These are phyloP conservation scores for Pythium grandisporangium DNA, from an alignment of 352 stramenopile genomes.

Conservation along the genomic window DNA sequence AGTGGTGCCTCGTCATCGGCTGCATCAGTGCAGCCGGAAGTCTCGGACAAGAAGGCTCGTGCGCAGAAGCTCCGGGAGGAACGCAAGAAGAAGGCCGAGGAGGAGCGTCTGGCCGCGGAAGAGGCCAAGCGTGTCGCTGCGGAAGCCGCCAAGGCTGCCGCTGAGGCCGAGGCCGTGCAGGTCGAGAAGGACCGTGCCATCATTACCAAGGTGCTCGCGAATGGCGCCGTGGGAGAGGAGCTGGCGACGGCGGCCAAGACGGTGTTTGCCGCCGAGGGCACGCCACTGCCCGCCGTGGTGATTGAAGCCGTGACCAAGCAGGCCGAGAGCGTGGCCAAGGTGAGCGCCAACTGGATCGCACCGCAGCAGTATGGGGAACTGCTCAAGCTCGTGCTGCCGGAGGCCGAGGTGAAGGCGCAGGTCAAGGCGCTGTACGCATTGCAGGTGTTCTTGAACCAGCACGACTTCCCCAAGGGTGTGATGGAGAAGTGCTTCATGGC, in stretches of 20 bases:
- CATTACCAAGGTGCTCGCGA: constrained; percentile 52
- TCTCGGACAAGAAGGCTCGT: constrained; percentile 42
- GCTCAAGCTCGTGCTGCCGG: constrained; percentile 41
- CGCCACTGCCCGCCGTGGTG: constrained; percentile 32
- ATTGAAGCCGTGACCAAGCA: constrained; percentile 40
- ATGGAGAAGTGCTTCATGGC: constrained; percentile 84
- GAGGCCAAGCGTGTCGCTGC: constrained; percentile 51
- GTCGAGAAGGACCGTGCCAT: constrained; percentile 38
- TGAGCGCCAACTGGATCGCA: constrained; percentile 75
- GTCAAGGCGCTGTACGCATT: constrained; percentile 67
- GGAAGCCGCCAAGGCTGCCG: constrained; percentile 44
- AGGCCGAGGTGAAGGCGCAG: constrained; percentile 49
- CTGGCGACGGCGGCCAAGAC: constrained; percentile 41
- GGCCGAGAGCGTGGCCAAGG: constrained; percentile 60
- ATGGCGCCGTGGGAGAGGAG: constrained; percentile 56
- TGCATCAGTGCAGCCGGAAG: constrained; percentile 3
- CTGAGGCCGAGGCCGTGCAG: constrained; percentile 38
- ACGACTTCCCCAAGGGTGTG: constrained; percentile 71
- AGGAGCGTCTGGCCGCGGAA: constrained; percentile 52
- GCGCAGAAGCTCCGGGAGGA: constrained; percentile 61
- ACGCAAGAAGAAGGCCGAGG: constrained; percentile 76
- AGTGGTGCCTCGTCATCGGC: background rate
- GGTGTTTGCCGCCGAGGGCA: constrained; percentile 33
- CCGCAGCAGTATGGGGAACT: constrained; percentile 48
- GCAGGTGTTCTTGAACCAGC: constrained; percentile 62